A percentile compares a stretch with the other conserved stretches of the same genome.
phyloP scores from a whole-genome alignment of 768 basidiomycete species.

The Boletus subcaerulescens region DNA sequence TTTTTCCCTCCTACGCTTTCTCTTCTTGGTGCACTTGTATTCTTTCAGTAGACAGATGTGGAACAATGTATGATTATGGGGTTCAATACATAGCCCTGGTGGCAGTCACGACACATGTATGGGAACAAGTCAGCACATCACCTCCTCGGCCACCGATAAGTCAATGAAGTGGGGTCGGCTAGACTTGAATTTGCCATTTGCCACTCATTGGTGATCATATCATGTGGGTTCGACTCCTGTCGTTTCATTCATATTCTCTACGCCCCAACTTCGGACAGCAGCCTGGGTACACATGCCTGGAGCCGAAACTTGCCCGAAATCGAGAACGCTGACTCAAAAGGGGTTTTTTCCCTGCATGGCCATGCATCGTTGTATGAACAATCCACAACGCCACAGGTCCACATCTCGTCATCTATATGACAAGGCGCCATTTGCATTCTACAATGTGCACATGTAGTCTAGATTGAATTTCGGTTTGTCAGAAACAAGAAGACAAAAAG shows the following conservation, averaged over 20 bases:
- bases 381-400: slow-evolving; percentile 26
- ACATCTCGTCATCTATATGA: background rate
- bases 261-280: background rate
- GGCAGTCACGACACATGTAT: background rate
- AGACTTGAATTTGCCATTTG: background rate
- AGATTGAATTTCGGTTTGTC: no score
- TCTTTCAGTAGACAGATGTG: slow-evolving; percentile 16
- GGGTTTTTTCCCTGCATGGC: background rate
- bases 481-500: background rate
- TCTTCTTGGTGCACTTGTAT: slow-evolving; percentile 27
- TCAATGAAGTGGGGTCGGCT: no score
- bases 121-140: background rate
- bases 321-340: slow-evolving; percentile 4
- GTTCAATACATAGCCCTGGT: background rate
- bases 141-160: background rate
- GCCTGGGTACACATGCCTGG: background rate
- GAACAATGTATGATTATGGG: slow-evolving; percentile 21
- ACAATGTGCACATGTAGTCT: background rate
- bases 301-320: background rate
- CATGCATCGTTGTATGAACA: slow-evolving; percentile 1
- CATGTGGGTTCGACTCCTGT: background rate
- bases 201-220: background rate
- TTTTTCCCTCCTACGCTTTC: slow-evolving; percentile 3
- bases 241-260: background rate
- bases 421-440: background rate